Evolutionary conservation across 768 basidiomycete genomes (phyloP), one percentile per base, ranked within the genome.

Genomic region (Gelatoporia subvermispora): DNA sequence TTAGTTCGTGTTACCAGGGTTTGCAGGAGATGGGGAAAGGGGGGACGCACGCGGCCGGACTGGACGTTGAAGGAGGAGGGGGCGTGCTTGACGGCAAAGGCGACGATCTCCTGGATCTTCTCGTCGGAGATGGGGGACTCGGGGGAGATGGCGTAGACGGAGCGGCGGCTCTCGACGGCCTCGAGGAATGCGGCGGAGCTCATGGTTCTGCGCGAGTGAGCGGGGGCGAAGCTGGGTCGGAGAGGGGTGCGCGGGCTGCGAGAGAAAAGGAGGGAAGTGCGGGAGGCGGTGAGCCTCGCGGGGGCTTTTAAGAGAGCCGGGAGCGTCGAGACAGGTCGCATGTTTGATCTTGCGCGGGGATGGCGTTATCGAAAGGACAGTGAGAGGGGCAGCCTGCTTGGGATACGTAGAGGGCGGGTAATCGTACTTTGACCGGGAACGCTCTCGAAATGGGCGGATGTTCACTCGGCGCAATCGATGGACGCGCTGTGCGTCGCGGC

Each of bases 41-140:
- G 28, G 39, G 35, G 11, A 48, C 53, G 16, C 42, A 54, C 51
- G 35, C 56, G 56, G 42, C 44, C 47, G 48, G 45, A 48, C 51
- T 57, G 56, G 48, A 41, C 44, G 56, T 57, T 57, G 56, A 57
- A 57, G 39, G 56, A 57, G 38, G 53, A 52, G 20, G 56, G 56
- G 28, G 51, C 46, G 49, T 57, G 53, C 42, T 54, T 54, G 39
- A 57, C 53, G 5, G 53, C 48, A 28, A 40, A 34, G 16, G 51
- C 39, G 45, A 57, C 35, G 43, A 57, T 57, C 51, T 57, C 53
- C 48, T 54, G 35, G 22, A 57, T 52, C 52, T 51, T 54, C 37
- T 37, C 50, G 46, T 57, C 56, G 34, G 56, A 37, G 48, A 57
- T 57, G 35, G 53, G 41, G 18, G 56, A 48, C 43, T 54, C 53